Evolutionary conservation across 2,329 filamentous ascomycete genomes (phyloP), one percentile per base, ranked within the genome.

Genomic region (Fusarium coffeatum): DNA sequence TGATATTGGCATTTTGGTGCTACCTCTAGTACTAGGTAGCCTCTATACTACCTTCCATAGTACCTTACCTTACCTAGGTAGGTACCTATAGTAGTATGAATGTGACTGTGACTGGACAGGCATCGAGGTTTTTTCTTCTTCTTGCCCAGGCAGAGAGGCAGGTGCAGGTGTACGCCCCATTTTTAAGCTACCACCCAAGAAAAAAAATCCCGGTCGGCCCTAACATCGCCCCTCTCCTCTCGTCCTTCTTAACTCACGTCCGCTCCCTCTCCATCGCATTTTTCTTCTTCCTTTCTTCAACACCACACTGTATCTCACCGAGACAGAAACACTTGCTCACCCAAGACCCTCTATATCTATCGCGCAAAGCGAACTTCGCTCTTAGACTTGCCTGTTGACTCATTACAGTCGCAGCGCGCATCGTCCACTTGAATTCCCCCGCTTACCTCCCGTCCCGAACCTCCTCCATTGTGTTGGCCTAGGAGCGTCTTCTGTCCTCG

Each of bases 181-280:
- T 69, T 58, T 66, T 69, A 66, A 66, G 57, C 55, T 46, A 48
- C 60, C 55, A 47, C 64, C 64, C 59, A 68, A 62, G n/a, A 69
- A 65, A 64, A 68, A 67, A 72, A 69, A 68, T 55, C 45, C 69
- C 61, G 70, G 66, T 66, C 63, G 73, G 73, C 73, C 73, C 73
- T 75, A 75, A 76, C 68, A 58, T 70, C 68, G 65, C 68, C 74
- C 66, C 73, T 69, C 73, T 69, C 66, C 64, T 55, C 63, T 55
- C 53, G 28, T 70, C 64, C 54, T 63, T 69, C 57, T 69, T 69
- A 74, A 64, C 69, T 66, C 59, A 63, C 66, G 60, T 64, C 48
- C 64, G 68, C 66, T 70, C 61, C 18, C 34, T 37, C 61, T 69
- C 47, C 60, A 54, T 69, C 58, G 61, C 63, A 56, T 46, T 64